These are phyloP conservation scores for Beauveria australis DNA, from an alignment of 2,329 filamentous ascomycete genomes.

Conservation along the genomic window DNA sequence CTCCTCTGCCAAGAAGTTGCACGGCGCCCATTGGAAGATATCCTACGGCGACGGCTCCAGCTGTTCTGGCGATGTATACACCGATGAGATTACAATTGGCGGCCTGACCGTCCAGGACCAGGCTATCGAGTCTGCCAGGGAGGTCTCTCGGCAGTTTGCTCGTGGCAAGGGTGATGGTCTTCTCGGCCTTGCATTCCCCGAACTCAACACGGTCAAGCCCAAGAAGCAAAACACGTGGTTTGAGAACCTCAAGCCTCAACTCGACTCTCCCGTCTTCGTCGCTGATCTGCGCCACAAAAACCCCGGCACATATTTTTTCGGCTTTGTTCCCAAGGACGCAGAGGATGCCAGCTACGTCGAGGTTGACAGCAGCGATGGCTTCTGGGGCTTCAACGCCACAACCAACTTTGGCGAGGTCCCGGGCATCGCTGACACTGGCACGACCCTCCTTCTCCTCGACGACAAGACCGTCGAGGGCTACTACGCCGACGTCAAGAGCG, in stretches of 20 bases:
- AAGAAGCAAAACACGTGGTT: constrained; percentile 38
- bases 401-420: constrained; percentile 24
- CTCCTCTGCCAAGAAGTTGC: constrained; percentile 28
- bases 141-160: constrained; percentile 35
- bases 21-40: constrained; percentile 34
- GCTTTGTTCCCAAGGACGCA: constrained; percentile 48
- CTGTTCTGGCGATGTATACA: constrained; percentile 35
- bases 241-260: constrained; percentile 21
- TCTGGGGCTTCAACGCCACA: constrained; percentile 41
- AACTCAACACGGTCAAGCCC: constrained; percentile 34
- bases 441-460: constrained; percentile 54
- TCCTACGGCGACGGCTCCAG: constrained; percentile 36
- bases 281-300: constrained; percentile 56
- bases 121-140: constrained; percentile 34
- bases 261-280: constrained; percentile 49
- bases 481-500: constrained; percentile 48
- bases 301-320: constrained; percentile 53
- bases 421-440: constrained; percentile 51
- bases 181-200: constrained; percentile 29
- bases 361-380: constrained; percentile 54
- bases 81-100: constrained; percentile 35
- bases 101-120: constrained; percentile 32
- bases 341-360: constrained; percentile 52
- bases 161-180: constrained; percentile 30
- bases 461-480: constrained; percentile 41